Base-by-base conservation (phyloP, 2,329 filamentous ascomycete genomes). In the Grosmannia clavigera region DNA sequence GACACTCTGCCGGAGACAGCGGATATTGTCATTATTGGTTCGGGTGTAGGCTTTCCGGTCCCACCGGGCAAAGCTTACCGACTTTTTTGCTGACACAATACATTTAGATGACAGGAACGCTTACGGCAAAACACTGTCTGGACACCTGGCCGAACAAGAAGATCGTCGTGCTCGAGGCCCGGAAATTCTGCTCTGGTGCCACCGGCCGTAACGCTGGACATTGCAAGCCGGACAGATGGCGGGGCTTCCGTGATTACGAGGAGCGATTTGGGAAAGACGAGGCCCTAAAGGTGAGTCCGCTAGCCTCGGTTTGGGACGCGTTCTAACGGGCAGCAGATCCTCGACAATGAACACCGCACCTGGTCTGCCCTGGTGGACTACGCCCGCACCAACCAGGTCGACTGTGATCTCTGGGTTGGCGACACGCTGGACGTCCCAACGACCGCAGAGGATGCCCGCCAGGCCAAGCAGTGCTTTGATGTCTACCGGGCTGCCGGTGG, bases 191-290 rank as follows among this genome's bases (percentile, higher is more conserved):
- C 19, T 50, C 38, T 9, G 58, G 58, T 22, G 58, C 58, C 4
- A 59, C 58, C 5, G 58, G 58, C 29, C 52, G 58, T 19, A 59
- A 59, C n/a, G 58, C 58, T 40, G 58, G 58, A 29, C 58, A 59
- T 31, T 59, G 58, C 52, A 59, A 59, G 40, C 58, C 58, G n/a
- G 58, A 59, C 25, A 27, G 27, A 5, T 59, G 55, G 55, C 27
- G 31, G 5, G 55, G 55, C 5, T 57, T 57, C n/a, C 27, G 16
- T 2, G 25, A 31, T 1, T 57, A 57, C n/a, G 46, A 35, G 43
- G 25, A 27, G 27, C 2, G 14, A 16, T 57, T 57, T 14, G 55
- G 55, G 9, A 38, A 9, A 12, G 46, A 50, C 27, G 25, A 57
- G 55, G 40, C 55, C 11, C n/a, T 57, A 1, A 29, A 46, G 38